Conservation (phyloP, 768 basidiomycete species). For the Kwoniella dejecticola region DNA sequence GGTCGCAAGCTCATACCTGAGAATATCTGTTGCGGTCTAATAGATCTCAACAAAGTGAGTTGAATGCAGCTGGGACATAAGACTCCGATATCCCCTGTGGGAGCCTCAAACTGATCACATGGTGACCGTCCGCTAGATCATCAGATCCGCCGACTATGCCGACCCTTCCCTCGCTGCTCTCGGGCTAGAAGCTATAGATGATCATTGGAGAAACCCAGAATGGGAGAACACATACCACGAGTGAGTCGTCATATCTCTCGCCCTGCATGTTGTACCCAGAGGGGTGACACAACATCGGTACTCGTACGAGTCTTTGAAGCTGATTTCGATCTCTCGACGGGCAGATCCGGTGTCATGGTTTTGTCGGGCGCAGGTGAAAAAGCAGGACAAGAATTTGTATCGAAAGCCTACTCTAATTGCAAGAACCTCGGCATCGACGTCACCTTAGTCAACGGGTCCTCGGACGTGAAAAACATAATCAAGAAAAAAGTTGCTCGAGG, state of each 20-base stretch:
- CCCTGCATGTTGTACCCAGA: background rate
- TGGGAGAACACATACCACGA: constrained; percentile 69
- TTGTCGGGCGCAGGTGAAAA: constrained; percentile 56
- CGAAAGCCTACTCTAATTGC: constrained; percentile 68
- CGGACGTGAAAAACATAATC: constrained; percentile 59
- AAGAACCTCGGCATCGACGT: constrained; percentile 63
- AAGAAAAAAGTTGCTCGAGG: constrained; percentile 57
- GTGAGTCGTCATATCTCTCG: constrained; percentile 58
- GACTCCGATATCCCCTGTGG: no score
- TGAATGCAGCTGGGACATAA: no score
- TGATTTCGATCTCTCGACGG: background rate
- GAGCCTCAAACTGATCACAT: no score
- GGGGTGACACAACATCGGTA: no score
- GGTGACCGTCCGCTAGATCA: constrained; percentile 49
- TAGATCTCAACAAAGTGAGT: constrained; percentile 45
- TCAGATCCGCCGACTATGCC: constrained; percentile 55
- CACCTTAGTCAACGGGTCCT: constrained; percentile 56
- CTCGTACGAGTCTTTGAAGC: background rate
- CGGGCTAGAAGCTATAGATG: constrained; percentile 72
- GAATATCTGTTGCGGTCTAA: background rate
- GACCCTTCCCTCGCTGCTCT: constrained; percentile 63
- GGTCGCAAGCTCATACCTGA: no score
- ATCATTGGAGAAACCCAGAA: constrained; percentile 66
- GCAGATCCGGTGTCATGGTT: constrained; percentile 71
- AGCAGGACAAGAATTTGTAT: constrained; percentile 59